Evolutionary conservation across 1,139 yeast genomes (phyloP).

Genomic region (Yueomyces sp.): DNA sequence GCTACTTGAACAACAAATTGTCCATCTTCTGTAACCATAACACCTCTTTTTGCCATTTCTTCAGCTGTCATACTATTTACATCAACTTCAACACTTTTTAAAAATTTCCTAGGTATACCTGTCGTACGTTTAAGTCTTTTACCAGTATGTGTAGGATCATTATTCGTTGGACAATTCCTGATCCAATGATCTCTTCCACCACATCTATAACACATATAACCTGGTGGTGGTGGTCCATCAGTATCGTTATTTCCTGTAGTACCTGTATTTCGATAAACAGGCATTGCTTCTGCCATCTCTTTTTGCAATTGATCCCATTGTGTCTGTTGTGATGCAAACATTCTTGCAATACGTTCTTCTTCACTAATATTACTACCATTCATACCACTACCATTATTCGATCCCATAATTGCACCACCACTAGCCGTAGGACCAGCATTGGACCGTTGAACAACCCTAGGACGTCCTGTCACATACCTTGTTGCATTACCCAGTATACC

Average conservation of each 20-base stretch:
- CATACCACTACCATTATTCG: slow-evolving; percentile 11
- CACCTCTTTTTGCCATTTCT: slow-evolving; percentile 58
- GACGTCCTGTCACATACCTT: slow-evolving; percentile 80
- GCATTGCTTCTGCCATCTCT: slow-evolving; percentile 66
- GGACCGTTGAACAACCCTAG: slow-evolving; percentile 34
- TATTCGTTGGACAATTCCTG: slow-evolving; percentile 86
- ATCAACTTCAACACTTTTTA: slow-evolving; percentile 59
- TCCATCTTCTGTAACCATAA: slow-evolving; percentile 88
- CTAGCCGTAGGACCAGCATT: slow-evolving; percentile 8
- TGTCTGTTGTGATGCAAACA: slow-evolving; percentile 86
- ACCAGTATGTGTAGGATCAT: slow-evolving; percentile 89
- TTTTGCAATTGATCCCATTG: slow-evolving; percentile 95
- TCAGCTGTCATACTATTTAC: slow-evolving; percentile 45
- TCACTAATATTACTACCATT: slow-evolving; percentile 36
- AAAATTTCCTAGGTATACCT: slow-evolving; percentile 91
- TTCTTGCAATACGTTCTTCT: slow-evolving; percentile 76
- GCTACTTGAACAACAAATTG: slow-evolving; percentile 92
- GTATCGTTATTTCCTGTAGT: slow-evolving; percentile 10
- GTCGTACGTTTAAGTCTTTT: slow-evolving; percentile 84
- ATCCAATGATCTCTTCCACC: slow-evolving; percentile 97
- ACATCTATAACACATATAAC: slow-evolving; percentile 90
- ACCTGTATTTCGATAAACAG: slow-evolving; percentile 39
- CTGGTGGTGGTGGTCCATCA: slow-evolving; percentile 70
- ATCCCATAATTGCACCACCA: slow-evolving; percentile 11
- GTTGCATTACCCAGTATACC: slow-evolving; percentile 61